phyloP scores from a whole-genome alignment of 2,329 filamentous ascomycete species.

The Colletotrichum eremochloae region DNA sequence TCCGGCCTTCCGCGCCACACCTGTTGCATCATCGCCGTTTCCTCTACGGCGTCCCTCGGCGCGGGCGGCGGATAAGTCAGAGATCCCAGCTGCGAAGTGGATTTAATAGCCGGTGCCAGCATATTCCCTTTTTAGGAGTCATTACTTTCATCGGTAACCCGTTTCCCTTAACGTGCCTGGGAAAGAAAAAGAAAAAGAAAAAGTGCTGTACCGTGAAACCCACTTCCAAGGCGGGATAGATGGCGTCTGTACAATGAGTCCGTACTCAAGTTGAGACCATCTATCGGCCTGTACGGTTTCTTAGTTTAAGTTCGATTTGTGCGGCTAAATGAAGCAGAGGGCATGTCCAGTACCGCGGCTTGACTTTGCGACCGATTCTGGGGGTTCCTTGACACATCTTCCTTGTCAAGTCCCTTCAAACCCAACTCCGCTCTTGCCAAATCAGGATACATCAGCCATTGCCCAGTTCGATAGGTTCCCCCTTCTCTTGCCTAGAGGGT shows the following conservation, averaged over 20 bases:
- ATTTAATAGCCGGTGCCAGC: slow-evolving; percentile 8
- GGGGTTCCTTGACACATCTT: slow-evolving; percentile 2
- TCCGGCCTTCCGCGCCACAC: slow-evolving; percentile 28
- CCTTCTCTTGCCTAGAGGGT: not conserved
- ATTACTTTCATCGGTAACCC: not conserved
- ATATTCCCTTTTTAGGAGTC: not conserved
- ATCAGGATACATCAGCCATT: slow-evolving; percentile 1
- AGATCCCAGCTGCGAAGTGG: slow-evolving; percentile 2
- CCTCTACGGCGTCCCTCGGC: not conserved
- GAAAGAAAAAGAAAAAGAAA: not conserved
- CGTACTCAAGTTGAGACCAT: slow-evolving; percentile 28
- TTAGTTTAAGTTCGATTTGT: not conserved
- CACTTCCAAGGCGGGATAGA: not conserved
- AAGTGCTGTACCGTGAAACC: not conserved
- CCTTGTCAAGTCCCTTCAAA: not conserved
- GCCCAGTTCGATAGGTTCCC: not conserved
- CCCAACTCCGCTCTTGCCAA: not conserved
- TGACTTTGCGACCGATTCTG: slow-evolving; percentile 29
- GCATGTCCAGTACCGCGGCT: slow-evolving; percentile 2
- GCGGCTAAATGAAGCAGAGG: slow-evolving; percentile 21
- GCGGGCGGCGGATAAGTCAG: slow-evolving; percentile 12
- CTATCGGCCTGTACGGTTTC: not conserved
- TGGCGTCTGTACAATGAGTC: slow-evolving; percentile 12
- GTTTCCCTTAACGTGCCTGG: not conserved
- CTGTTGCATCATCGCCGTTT: not conserved